phyloP scores from a whole-genome alignment of 371 early-diverging fungal species.

The Circinella umbellata region DNA sequence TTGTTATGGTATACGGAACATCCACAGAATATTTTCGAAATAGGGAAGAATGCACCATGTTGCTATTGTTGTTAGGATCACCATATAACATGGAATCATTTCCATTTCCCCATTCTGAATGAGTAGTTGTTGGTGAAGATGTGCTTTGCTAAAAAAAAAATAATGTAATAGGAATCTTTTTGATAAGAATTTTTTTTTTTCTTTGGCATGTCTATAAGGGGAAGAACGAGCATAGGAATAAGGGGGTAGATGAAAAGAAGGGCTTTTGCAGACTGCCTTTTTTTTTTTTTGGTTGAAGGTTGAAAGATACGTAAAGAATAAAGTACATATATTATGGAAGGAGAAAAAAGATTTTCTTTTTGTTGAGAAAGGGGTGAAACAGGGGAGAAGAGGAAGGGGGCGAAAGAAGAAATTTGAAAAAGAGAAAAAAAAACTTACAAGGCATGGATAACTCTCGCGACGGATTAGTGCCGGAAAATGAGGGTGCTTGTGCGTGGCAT shows the following conservation, averaged over 20 bases:
- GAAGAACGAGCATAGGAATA: not conserved
- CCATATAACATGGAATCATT: not conserved
- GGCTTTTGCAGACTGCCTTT: too few species aligned
- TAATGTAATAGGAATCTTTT: not conserved
- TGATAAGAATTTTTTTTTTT: too few species aligned
- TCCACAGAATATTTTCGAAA: constrained; percentile 38
- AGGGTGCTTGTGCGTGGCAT: constrained; percentile 19
- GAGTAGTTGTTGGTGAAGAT: not conserved
- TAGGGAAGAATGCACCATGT: not conserved
- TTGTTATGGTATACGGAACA: constrained; percentile 26
- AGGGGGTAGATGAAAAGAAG: too few species aligned
- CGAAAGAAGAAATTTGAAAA: not conserved
- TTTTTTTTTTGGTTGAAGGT: too few species aligned
- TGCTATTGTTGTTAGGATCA: not conserved
- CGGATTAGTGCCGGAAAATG: constrained; percentile 27
- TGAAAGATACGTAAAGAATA: too few species aligned
- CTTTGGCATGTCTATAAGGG: not conserved
- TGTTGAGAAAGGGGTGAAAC: not conserved
- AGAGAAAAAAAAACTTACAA: constrained; percentile 22
- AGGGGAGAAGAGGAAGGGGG: not conserved
- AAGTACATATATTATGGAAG: too few species aligned
- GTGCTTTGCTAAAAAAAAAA: not conserved
- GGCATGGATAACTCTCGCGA: constrained; percentile 46
- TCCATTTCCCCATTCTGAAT: constrained; percentile 5
- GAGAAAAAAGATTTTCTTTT: too few species aligned